These are phyloP conservation scores for Cutaneotrichosporon cyanovorans DNA, from an alignment of 1,284 basidiomycete genomes.

Conservation along the genomic window DNA sequence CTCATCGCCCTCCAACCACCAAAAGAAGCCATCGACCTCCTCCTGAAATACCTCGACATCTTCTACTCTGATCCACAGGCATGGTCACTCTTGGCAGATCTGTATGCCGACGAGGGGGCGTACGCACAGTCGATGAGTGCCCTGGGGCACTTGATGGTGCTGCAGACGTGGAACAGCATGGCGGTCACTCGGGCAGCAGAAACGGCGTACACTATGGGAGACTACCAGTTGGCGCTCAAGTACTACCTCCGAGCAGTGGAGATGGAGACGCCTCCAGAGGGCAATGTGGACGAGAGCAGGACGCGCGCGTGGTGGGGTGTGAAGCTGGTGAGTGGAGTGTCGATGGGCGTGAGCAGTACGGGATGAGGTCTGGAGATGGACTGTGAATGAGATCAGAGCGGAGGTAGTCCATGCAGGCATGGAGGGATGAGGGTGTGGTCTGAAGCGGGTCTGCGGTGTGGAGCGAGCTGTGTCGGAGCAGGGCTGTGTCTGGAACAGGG, in stretches of 20 bases:
- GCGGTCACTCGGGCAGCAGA: slow-evolving; percentile 36
- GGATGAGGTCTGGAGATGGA: too few relatives aligned
- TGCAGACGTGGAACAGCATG: slow-evolving; percentile 38
- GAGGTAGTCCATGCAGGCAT: too few relatives aligned
- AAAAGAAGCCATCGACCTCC: slow-evolving; percentile 59
- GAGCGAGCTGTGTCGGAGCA: too few relatives aligned
- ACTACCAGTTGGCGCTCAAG: slow-evolving; percentile 67
- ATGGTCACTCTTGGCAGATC: slow-evolving; percentile 87
- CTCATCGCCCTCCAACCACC: background rate
- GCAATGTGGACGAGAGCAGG: slow-evolving; percentile 16
- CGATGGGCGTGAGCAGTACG: too few relatives aligned
- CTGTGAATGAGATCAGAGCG: too few relatives aligned
- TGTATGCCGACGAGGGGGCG: slow-evolving; percentile 72
- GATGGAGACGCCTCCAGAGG: slow-evolving; percentile 63
- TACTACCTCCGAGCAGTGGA: slow-evolving; percentile 74
- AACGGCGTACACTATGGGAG: slow-evolving; percentile 46
- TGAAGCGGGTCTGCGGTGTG: too few relatives aligned
- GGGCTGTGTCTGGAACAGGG: too few relatives aligned
- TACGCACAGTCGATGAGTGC: slow-evolving; percentile 44
- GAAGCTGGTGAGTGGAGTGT: slow-evolving; percentile 59
- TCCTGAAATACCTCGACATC: slow-evolving; percentile 76
- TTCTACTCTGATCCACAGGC: slow-evolving; percentile 88
- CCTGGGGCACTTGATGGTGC: slow-evolving; percentile 36
- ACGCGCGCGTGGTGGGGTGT: slow-evolving; percentile 71
- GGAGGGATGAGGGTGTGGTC: too few relatives aligned